Conservation (phyloP, 352 stramenopile species). For the Phytophthora lateralis region DNA sequence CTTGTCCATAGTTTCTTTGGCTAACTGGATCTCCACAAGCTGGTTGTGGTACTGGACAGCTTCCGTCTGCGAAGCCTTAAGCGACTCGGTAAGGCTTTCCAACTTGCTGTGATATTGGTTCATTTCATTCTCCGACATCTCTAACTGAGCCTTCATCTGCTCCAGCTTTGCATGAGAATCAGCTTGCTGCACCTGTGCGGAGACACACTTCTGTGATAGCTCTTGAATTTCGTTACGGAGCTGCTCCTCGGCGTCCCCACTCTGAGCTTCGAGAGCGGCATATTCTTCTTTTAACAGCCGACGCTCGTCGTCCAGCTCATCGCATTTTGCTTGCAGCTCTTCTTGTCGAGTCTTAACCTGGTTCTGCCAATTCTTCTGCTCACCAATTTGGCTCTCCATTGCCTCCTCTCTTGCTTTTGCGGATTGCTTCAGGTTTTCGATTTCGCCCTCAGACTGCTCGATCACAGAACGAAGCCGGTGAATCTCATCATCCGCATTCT, state of each 20-base stretch:
- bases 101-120: constrained; percentile 52
- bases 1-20: constrained; percentile 51
- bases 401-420: constrained; percentile 34
- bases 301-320: constrained; percentile 37
- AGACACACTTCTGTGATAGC: constrained; percentile 33
- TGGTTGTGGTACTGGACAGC: constrained; percentile 57
- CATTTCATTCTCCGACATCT: constrained; percentile 60
- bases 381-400: constrained; percentile 26
- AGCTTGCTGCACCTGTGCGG: constrained; percentile 31
- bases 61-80: constrained; percentile 65
- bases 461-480: constrained; percentile 46
- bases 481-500: constrained; percentile 60
- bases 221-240: constrained; percentile 36
- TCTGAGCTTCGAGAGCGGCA: constrained; percentile 35
- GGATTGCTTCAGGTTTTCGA: constrained; percentile 34
- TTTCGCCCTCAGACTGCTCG: constrained; percentile 42
- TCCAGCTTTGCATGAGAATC: constrained; percentile 31
- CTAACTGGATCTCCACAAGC: constrained; percentile 42
- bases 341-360: constrained; percentile 35
- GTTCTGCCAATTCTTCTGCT: constrained; percentile 32
- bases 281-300: constrained; percentile 33
- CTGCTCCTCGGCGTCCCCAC: constrained; percentile 33
- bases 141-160: constrained; percentile 46
- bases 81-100: constrained; percentile 52
- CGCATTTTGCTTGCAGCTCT: constrained; percentile 38